Evolutionary conservation across 805 yeast genomes (phyloP), one percentile per base, ranked within the genome.

Genomic region (Lipomyces sp.): DNA sequence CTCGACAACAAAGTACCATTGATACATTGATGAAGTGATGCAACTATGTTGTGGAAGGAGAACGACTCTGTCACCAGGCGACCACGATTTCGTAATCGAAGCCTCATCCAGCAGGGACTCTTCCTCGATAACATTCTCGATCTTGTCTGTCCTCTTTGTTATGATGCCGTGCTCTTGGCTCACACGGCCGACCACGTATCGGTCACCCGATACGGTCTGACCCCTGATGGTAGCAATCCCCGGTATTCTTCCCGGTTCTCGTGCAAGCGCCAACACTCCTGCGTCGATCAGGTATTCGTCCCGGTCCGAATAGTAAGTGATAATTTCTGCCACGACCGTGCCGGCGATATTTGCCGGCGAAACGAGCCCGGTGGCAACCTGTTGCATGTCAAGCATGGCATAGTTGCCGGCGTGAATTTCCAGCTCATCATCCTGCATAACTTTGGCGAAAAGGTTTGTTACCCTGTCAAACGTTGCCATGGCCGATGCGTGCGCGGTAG

Each of bases 331-430:
- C 30, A 87, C 70, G 1, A 88, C 87, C 32, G 76, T 77, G 32
- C 85, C 78, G 0, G 92, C 82, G 50, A 88, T 80, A 54, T 82
- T 78, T 0, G 78, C 76, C 24, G 75, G 73, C 0, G 77, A 72
- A 13, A 88, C 80, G 69, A 89, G 85, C 0, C 85, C 85, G 0
- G 95, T 90, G 11, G 90, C 83, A n/a, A 86, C 81, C 75, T 90
- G 95, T 74, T 90, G 96, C 62, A 89, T 77, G 74, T 90, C 96
- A 73, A 89, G 86, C 73, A 87, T 83, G 2, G 88, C 83, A 73
- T 87, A 90, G 74, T 90, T 89, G 11, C 96, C 96, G n/a, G 94
- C 93, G 75, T 90, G 96, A 18, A 90, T 74, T 73, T 90, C 95
- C 51, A 90, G 77, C 0, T 74, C 73, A 3, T 87, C 87, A 24